phyloP scores from a whole-genome alignment of 1,284 basidiomycete genomes.

The Heterobasidion parviporum region DNA sequence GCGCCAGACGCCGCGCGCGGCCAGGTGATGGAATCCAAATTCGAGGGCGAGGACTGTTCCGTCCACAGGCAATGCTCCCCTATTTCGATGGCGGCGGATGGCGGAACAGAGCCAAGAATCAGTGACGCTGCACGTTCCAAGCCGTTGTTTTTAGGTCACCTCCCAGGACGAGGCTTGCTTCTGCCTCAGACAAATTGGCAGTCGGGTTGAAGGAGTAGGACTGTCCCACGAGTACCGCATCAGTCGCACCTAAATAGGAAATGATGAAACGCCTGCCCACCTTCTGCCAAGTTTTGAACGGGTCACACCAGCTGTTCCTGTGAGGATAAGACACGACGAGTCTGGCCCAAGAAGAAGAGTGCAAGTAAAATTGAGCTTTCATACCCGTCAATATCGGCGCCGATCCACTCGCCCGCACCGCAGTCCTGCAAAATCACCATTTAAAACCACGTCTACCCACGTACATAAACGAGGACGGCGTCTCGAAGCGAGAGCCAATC shows the following conservation, averaged over 20 bases:
- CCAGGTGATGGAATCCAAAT: conserved; percentile 69
- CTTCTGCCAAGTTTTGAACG: conserved; percentile 73
- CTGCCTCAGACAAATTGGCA: conserved; percentile 39
- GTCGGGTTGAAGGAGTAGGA: conserved; percentile 68
- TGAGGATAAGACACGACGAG: conserved; percentile 22
- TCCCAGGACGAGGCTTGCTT: conserved; percentile 54
- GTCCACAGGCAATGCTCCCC: conserved; percentile 65
- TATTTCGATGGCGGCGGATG: conserved; percentile 11
- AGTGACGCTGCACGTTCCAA: neutral
- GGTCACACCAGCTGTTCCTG: conserved; percentile 55
- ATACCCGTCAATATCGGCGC: conserved; percentile 35
- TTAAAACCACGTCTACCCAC: neutral
- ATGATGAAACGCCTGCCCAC: conserved; percentile 18
- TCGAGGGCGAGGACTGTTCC: conserved; percentile 64
- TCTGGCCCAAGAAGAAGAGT: conserved; percentile 8
- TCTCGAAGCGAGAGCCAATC: too few relatives aligned
- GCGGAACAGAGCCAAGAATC: neutral
- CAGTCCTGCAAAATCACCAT: conserved; percentile 43
- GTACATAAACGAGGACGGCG: neutral
- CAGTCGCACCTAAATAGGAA: conserved; percentile 2
- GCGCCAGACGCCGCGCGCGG: conserved; percentile 73
- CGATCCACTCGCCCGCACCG: conserved; percentile 74
- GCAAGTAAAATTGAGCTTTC: conserved; percentile 3
- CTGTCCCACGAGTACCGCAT: neutral
- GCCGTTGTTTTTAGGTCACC: conserved; percentile 16